phyloP scores from a whole-genome alignment of 116 monocot genomes.

The Phalaenopsis hybrid region DNA sequence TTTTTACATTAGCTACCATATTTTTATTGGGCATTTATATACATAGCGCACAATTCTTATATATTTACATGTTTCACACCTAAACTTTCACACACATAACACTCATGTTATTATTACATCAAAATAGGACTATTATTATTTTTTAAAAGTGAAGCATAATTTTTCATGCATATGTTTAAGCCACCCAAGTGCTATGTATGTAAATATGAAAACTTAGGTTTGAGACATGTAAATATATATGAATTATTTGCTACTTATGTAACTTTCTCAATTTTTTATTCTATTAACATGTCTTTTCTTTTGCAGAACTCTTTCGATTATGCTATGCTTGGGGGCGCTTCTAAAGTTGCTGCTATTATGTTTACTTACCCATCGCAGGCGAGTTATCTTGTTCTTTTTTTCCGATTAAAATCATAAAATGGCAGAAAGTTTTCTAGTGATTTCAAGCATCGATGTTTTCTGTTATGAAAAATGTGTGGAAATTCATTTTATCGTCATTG shows the following conservation, averaged over 20 bases:
- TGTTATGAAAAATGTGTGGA: background rate
- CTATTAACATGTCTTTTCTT: background rate
- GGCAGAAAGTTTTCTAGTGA: background rate
- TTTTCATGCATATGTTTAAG: no score
- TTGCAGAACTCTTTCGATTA: slow-evolving; percentile 91
- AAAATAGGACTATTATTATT: no score
- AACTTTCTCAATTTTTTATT: background rate
- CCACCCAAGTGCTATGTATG: no score
- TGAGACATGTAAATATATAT: no score
- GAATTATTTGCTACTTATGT: no score
- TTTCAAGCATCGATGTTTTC: background rate
- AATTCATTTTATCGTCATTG: background rate
- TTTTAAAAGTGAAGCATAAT: no score
- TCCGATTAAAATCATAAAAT: background rate
- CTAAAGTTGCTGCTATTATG: slow-evolving; percentile 79
- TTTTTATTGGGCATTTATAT: background rate
- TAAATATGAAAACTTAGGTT: no score
- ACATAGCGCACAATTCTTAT: no score
- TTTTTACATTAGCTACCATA: background rate
- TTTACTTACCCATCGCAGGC: slow-evolving; percentile 95
- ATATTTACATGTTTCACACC: no score
- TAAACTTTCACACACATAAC: no score
- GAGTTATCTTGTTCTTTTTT: background rate
- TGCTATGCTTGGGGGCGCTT: slow-evolving; percentile 76
- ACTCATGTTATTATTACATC: no score